Conservation (phyloP, 306 rosid genomes). For the Sicyos baderoa region DNA sequence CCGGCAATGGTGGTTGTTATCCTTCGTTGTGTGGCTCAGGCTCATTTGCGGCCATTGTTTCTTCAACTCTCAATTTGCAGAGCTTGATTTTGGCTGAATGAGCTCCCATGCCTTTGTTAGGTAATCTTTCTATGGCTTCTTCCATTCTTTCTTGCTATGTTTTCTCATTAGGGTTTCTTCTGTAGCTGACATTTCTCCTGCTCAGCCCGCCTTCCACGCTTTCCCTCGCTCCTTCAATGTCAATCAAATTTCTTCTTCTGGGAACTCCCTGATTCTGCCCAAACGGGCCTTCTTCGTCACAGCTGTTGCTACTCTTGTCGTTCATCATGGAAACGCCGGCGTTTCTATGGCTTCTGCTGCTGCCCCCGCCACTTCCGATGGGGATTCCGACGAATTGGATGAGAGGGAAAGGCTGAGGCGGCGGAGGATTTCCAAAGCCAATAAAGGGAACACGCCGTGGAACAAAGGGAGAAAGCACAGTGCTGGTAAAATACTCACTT, state of each 20-base stretch:
- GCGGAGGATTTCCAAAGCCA: slow-evolving; percentile 75
- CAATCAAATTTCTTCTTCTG: slow-evolving; percentile 29
- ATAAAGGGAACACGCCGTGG: slow-evolving; percentile 85
- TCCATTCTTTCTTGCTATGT: background rate
- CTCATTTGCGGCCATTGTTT: slow-evolving; percentile 8
- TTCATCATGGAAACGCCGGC: slow-evolving; percentile 24
- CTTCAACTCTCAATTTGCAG: slow-evolving; percentile 22
- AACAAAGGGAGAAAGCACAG: slow-evolving; percentile 87
- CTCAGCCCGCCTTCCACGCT: slow-evolving; percentile 53
- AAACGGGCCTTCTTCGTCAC: slow-evolving; percentile 29
- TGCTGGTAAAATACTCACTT: slow-evolving; percentile 42
- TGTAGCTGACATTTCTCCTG: slow-evolving; percentile 56
- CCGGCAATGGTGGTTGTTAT: slow-evolving; percentile 11
- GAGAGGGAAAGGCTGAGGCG: slow-evolving; percentile 73
- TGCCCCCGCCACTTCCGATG: background rate
- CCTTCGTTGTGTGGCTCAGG: slow-evolving; percentile 15
- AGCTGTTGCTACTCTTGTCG: slow-evolving; percentile 61
- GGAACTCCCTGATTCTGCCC: slow-evolving; percentile 32
- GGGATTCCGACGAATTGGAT: slow-evolving; percentile 30
- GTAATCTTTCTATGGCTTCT: slow-evolving; percentile 26
- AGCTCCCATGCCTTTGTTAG: slow-evolving; percentile 87
- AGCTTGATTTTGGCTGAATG: slow-evolving; percentile 50
- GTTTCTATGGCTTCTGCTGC: slow-evolving; percentile 20
- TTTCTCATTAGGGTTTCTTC: background rate
- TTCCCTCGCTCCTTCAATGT: slow-evolving; percentile 30